These are phyloP conservation scores for Salicornia ramosissima DNA, from an alignment of 148 eudicot species.

Conservation along the genomic window DNA sequence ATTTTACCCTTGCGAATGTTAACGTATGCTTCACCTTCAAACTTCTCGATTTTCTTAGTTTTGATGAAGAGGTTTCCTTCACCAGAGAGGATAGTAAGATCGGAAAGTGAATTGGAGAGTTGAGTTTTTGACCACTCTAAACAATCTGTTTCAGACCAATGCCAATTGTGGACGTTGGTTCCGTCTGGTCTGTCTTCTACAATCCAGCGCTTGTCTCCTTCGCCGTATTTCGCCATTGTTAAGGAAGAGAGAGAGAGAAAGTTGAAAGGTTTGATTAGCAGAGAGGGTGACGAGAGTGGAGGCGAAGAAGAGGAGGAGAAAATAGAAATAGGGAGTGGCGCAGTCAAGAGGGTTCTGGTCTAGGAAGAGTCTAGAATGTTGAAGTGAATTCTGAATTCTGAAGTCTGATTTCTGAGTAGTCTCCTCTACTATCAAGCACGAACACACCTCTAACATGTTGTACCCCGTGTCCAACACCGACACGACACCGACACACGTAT, in stretches of 20 bases:
- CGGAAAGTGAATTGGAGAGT: conserved; percentile 40
- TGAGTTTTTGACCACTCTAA: conserved; percentile 63
- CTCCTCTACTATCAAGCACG: no score
- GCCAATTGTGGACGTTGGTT: conserved; percentile 97
- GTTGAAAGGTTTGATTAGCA: background rate
- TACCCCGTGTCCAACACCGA: no score
- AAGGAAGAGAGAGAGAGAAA: background rate
- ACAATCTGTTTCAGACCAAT: conserved; percentile 93
- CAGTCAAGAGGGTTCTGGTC: no score
- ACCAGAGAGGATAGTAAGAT: conserved; percentile 46
- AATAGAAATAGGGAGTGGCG: no score
- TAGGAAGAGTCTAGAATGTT: no score
- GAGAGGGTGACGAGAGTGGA: no score
- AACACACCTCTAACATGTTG: no score
- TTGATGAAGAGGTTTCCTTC: conserved; percentile 48
- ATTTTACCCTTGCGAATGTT: conserved; percentile 88
- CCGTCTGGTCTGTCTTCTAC: conserved; percentile 86
- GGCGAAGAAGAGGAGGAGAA: no score
- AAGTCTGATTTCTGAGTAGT: no score
- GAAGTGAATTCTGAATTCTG: no score
- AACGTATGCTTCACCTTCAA: conserved; percentile 84
- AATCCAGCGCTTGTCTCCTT: conserved; percentile 94
- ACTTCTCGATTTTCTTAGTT: conserved; percentile 37
- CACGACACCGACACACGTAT: no score
- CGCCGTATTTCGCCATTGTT: conserved; percentile 84